Evolutionary conservation across 768 basidiomycete genomes (phyloP).

Genomic region (Mycena indigotica): DNA sequence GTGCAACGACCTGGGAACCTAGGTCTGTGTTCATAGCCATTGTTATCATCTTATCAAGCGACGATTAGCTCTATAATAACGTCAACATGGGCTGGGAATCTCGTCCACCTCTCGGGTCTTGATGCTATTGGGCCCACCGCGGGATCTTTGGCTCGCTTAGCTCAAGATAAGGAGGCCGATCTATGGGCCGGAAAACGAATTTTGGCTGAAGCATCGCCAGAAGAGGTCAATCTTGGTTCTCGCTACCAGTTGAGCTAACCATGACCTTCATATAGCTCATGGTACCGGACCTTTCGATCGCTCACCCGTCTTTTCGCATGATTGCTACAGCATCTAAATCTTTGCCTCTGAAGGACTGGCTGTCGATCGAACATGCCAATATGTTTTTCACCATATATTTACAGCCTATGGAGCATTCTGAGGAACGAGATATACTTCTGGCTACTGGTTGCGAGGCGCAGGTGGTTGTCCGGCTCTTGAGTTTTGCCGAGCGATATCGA

Average conservation of each 20-base stretch:
- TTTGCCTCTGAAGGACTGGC: slow-evolving; percentile 67
- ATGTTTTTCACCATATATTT: slow-evolving; percentile 69
- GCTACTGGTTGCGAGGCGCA: slow-evolving; percentile 50
- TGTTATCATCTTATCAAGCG: no score
- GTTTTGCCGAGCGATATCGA: slow-evolving; percentile 62
- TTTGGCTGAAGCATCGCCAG: slow-evolving; percentile 47
- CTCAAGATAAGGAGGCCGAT: slow-evolving; percentile 65
- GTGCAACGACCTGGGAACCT: slow-evolving; percentile 61
- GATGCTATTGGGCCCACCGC: slow-evolving; percentile 70
- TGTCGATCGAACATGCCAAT: slow-evolving; percentile 65
- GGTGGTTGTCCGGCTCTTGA: slow-evolving; percentile 43
- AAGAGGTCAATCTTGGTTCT: slow-evolving; percentile 47
- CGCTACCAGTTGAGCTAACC: no score
- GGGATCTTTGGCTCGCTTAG: slow-evolving; percentile 58
- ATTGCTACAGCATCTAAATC: slow-evolving; percentile 67
- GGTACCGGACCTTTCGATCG: slow-evolving; percentile 43
- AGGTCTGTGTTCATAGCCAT: slow-evolving; percentile 40
- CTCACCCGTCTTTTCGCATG: slow-evolving; percentile 61
- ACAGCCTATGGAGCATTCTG: slow-evolving; percentile 57
- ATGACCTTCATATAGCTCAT: slow-evolving; percentile 23
- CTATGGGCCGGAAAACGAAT: slow-evolving; percentile 67
- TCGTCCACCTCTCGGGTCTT: slow-evolving; percentile 61
- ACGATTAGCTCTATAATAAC: slow-evolving; percentile 60
- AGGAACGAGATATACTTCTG: slow-evolving; percentile 52
- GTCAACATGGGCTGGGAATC: slow-evolving; percentile 56